Conservation (phyloP, 768 basidiomycete genomes). For the Leccinum obscurum region DNA sequence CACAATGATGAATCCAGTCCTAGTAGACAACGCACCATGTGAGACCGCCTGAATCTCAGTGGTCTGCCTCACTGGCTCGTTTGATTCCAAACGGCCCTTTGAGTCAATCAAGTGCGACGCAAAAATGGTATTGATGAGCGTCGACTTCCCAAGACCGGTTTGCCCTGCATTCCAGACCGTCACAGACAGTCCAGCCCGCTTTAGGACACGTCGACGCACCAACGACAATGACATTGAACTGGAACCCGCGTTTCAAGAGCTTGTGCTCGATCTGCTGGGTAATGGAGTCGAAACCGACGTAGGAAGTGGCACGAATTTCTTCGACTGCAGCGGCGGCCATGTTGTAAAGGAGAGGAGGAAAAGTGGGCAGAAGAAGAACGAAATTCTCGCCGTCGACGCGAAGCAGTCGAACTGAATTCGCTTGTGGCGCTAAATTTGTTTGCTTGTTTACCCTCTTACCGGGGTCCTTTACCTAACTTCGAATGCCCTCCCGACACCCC, state of each 20-base stretch:
- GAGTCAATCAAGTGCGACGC: slow-evolving; percentile 98
- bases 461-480: slow-evolving; percentile 25
- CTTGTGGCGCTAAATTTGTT: slow-evolving; percentile 36
- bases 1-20: background rate
- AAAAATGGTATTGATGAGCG: slow-evolving; percentile 98
- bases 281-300: slow-evolving; percentile 98
- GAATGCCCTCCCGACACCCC: slow-evolving; percentile 20
- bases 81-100: slow-evolving; percentile 87
- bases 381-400: slow-evolving; percentile 19
- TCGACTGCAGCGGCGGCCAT: slow-evolving; percentile 52
- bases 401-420: slow-evolving; percentile 14
- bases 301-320: slow-evolving; percentile 89
- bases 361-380: slow-evolving; percentile 14
- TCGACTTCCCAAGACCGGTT: slow-evolving; percentile 98
- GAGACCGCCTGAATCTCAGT: slow-evolving; percentile 96
- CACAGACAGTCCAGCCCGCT: background rate
- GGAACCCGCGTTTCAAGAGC: slow-evolving; percentile 97
- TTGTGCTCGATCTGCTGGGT: slow-evolving; percentile 98
- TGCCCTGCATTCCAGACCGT: slow-evolving; percentile 57
- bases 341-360: slow-evolving; percentile 19
- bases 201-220: slow-evolving; percentile 52
- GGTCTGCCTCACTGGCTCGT: slow-evolving; percentile 91
- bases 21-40: slow-evolving; percentile 63
- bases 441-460: slow-evolving; percentile 20
- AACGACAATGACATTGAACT: slow-evolving; percentile 98